Conservation (phyloP, 176 grass and related monocot genomes). For the Musa acuminata region DNA sequence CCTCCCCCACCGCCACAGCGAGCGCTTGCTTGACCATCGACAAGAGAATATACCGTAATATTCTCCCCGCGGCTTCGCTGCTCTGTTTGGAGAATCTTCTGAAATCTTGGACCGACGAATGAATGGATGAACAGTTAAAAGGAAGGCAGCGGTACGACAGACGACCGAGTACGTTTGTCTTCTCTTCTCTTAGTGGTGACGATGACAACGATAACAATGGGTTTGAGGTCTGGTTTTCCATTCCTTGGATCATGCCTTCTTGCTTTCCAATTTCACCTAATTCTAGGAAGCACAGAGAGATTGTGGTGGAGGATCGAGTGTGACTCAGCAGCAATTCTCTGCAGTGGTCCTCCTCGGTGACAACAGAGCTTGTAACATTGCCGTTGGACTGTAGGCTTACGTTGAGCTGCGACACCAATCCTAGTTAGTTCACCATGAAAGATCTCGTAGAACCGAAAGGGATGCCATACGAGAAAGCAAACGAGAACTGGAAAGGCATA, state of each 20-base stretch:
- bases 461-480: background rate
- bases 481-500: background rate
- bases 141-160: background rate
- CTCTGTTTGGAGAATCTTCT: background rate
- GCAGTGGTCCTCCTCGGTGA: background rate
- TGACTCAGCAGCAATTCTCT: background rate
- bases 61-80: background rate
- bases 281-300: background rate
- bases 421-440: no score
- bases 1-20: background rate
- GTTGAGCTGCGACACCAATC: no score
- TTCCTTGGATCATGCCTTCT: background rate
- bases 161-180: background rate
- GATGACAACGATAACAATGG: background rate
- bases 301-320: background rate
- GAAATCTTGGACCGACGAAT: background rate
- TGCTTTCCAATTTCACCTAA: background rate
- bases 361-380: background rate
- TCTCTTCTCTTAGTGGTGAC: background rate
- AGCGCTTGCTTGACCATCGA: background rate
- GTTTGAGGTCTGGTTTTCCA: background rate
- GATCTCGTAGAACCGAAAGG: background rate
- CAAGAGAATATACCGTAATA: background rate
- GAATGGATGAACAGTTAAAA: background rate
- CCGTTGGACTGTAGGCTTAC: no score